A percentile compares a stretch with the other conserved stretches of the same genome.
Conservation (phyloP, 805 yeast genomes). For the Metschnikowia borealis region DNA sequence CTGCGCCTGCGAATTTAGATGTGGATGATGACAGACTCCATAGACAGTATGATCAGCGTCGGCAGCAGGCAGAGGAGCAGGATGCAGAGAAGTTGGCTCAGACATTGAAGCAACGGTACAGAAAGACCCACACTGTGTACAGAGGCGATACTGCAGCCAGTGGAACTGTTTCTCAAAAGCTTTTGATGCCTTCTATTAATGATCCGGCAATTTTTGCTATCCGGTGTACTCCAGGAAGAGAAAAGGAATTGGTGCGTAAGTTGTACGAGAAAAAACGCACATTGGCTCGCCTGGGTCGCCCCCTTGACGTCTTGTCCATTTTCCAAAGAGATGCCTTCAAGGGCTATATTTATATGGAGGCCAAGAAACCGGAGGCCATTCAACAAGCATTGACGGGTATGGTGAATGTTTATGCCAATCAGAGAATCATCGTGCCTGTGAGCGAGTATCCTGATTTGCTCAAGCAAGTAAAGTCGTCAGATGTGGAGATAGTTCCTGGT, state of each 20-base stretch:
- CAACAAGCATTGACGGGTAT: conserved; percentile 84
- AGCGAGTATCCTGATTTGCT: conserved; percentile 91
- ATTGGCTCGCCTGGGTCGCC: conserved; percentile 65
- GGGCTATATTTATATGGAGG: conserved; percentile 92
- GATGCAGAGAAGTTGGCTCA: conserved; percentile 94
- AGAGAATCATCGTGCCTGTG: conserved; percentile 86
- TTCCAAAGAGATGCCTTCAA: conserved; percentile 92
- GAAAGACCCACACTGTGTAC: conserved; percentile 78
- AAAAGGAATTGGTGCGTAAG: conserved; percentile 83
- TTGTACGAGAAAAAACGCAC: conserved; percentile 80
- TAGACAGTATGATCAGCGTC: conserved; percentile 83
- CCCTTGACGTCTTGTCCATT: conserved; percentile 82
- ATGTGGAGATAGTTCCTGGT: conserved; percentile 86
- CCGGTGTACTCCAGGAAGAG: conserved; percentile 88
- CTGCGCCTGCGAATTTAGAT: conserved; percentile 20
- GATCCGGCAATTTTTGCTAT: conserved; percentile 97
- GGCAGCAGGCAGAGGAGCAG: conserved; percentile 83
- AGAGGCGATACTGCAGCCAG: conserved; percentile 72
- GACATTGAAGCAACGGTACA: conserved; percentile 86
- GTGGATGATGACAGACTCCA: conserved; percentile 65
- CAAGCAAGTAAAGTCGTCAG: conserved; percentile 84
- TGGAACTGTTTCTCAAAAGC: conserved; percentile 78
- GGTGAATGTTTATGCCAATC: conserved; percentile 72
- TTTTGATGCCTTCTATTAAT: conserved; percentile 89
- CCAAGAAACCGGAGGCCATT: conserved; percentile 88